Base-by-base conservation (phyloP, 139 green algal species). In the Haematococcus sp. region DNA sequence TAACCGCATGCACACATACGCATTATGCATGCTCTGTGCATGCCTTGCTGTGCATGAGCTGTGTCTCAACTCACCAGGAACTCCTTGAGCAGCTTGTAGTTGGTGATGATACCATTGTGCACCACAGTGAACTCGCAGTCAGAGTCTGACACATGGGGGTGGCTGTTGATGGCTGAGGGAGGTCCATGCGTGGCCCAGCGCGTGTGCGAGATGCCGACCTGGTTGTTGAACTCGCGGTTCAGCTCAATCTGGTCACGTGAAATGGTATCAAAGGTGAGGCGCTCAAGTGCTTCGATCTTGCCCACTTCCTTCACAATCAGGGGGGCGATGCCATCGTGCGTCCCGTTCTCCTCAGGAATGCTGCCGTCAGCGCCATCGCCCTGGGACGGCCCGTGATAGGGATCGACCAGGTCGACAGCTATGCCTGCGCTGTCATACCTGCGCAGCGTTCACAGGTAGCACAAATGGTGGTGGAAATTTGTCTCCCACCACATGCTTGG, bases 61-160 rank as follows among this genome's bases (percentile, higher is more conserved):
- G n/a, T n/a, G n/a, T n/a, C n/a, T n/a, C n/a, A n/a, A 5, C 78
- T 17, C 70, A 93, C 86, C 85, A 98, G 80, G 76, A 97, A 97
- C 33, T 93, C 87, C 59, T 94, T 94, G 0, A 98, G 83, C 27
- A 92, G 82, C 66, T 90, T 84, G 86, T 95, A 98, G 89, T 99
- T 99, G 43, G 96, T 99, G 89, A 99, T 98, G 84, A 99, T 99
- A 59, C 96, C 96, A 75, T 99, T 99, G 91, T 99, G 96, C 34
- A 99, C 96, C 11, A 99, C 93, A 25, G 97, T 84, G 77, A 99
- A 99, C 73, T 96, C 89, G 63, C 88, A 83, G 52, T 85, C 82
- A 2, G 77, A 59, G 63, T 85, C 92, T 71, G 88, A 94, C 28
- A 88, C 78, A 27, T 93, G 89, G 73, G 96, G 96, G 80, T 99